A percentile compares a stretch with the other conserved stretches of the same genome.
These are phyloP conservation scores for Rhodotorula mucilaginosa DNA, from an alignment of 1,284 basidiomycete species.

Conservation along the genomic window DNA sequence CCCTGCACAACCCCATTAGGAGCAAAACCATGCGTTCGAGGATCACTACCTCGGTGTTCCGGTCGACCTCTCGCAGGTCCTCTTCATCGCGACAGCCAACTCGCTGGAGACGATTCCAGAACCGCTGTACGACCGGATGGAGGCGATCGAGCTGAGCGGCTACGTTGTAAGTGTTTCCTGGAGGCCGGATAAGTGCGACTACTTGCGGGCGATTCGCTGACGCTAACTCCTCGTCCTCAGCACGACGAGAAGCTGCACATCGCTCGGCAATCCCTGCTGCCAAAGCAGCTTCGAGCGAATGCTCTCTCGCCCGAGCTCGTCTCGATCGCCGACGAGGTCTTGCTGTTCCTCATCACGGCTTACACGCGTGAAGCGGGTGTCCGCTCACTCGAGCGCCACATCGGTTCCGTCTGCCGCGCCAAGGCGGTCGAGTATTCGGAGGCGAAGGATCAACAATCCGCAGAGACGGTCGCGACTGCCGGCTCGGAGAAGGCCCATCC, in stretches of 20 bases:
- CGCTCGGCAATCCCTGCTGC: slow-evolving; percentile 62
- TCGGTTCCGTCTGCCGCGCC: slow-evolving; percentile 77
- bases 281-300: slow-evolving; percentile 74
- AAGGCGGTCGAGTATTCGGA: slow-evolving; percentile 89
- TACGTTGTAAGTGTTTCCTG: slow-evolving; percentile 43
- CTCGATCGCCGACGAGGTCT: slow-evolving; percentile 63
- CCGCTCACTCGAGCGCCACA: slow-evolving; percentile 80
- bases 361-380: slow-evolving; percentile 91
- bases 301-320: slow-evolving; percentile 60
- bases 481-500: slow-evolving; percentile 23
- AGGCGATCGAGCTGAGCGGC: slow-evolving; percentile 51
- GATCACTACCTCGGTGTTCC: slow-evolving; percentile 50
- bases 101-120: slow-evolving; percentile 51
- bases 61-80: slow-evolving; percentile 45
- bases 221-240: slow-evolving; percentile 66
- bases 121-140: slow-evolving; percentile 52
- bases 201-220: slow-evolving; percentile 53
- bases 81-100: slow-evolving; percentile 54
- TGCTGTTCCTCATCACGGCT: slow-evolving; percentile 67
- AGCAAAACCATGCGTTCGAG: slow-evolving; percentile 51
- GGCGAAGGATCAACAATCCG: slow-evolving; percentile 54
- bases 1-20: slow-evolving; percentile 35
- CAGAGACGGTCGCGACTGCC: neutral
- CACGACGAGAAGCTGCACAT: slow-evolving; percentile 52
- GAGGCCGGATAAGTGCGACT: too few species aligned